These are phyloP conservation scores for Russula dissimulans DNA, from an alignment of 768 basidiomycete genomes.

Conservation along the genomic window DNA sequence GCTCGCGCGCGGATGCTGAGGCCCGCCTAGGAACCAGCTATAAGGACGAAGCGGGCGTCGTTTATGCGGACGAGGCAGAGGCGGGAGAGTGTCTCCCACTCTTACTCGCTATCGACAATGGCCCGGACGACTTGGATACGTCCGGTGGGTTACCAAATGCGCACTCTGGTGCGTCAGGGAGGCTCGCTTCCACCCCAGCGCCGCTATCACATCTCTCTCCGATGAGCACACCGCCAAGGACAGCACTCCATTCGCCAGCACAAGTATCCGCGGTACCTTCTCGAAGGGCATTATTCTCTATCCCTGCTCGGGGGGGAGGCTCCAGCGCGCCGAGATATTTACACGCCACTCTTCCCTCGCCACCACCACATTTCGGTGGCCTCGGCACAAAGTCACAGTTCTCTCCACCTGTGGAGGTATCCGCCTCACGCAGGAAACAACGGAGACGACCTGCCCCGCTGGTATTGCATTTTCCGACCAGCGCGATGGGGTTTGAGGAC, in stretches of 20 bases:
- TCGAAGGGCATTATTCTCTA: conserved; percentile 1
- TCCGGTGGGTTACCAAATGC: neutral
- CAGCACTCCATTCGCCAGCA: neutral
- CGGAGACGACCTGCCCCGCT: neutral
- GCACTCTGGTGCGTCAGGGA: neutral
- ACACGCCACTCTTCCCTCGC: neutral
- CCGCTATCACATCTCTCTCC: neutral
- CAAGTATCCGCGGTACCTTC: neutral
- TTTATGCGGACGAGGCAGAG: conserved; percentile 70
- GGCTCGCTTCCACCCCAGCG: neutral
- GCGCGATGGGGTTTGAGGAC: conserved; percentile 5
- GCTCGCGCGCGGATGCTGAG: conserved; percentile 44
- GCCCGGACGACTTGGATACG: neutral
- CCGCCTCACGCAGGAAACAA: neutral
- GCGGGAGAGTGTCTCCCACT: conserved; percentile 60
- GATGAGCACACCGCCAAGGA: neutral
- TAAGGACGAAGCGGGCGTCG: conserved; percentile 46
- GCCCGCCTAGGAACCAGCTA: conserved; percentile 35
- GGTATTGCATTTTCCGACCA: neutral
- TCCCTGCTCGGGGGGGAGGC: conserved; percentile 10
- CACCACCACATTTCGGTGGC: neutral
- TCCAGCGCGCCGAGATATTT: neutral
- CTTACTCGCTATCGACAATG: conserved; percentile 31
- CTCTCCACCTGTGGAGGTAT: neutral
- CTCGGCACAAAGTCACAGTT: neutral